Percentiles rank a stretch among this genome's conserved stretches.
Conservation (phyloP, 768 basidiomycete genomes). For the Pisolithus orientalis region DNA sequence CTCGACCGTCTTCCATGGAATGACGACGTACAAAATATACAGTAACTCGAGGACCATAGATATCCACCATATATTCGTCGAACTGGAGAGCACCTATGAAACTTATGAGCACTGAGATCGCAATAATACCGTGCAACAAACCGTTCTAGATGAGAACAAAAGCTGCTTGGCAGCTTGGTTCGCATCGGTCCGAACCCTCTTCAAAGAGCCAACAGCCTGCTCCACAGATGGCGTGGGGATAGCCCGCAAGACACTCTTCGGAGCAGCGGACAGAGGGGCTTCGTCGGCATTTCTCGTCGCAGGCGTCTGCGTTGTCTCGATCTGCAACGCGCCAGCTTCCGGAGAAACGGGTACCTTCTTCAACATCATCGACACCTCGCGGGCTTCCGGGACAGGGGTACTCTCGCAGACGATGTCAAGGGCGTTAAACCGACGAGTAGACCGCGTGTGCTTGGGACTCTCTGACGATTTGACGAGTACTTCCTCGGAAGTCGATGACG, state of each 20-base stretch:
- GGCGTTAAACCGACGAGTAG: slow-evolving; percentile 14
- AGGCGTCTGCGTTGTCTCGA: not conserved
- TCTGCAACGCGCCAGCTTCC: slow-evolving; percentile 2
- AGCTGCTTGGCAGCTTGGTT: slow-evolving; percentile 13
- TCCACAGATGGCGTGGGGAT: slow-evolving; percentile 16
- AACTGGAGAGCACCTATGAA: slow-evolving; percentile 54
- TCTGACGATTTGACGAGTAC: slow-evolving; percentile 9
- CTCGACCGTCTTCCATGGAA: slow-evolving; percentile 46
- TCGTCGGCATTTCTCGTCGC: slow-evolving; percentile 12
- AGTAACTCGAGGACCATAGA: slow-evolving; percentile 50
- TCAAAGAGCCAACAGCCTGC: slow-evolving; percentile 16
- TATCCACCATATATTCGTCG: slow-evolving; percentile 53
- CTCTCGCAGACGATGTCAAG: slow-evolving; percentile 29
- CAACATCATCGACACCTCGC: slow-evolving; percentile 47
- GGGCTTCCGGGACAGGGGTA: slow-evolving; percentile 45
- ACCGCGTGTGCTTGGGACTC: slow-evolving; percentile 16
- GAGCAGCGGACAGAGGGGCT: slow-evolving; percentile 20
- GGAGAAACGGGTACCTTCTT: slow-evolving; percentile 40
- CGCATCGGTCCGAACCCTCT: slow-evolving; percentile 13
- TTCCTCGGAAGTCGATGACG: slow-evolving; percentile 13
- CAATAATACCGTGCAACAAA: slow-evolving; percentile 7
- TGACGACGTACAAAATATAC: slow-evolving; percentile 43
- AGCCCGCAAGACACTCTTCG: slow-evolving; percentile 20
- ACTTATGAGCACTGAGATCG: not conserved
- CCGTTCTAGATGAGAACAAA: slow-evolving; percentile 21